Conservation (phyloP, 257 asterid species). For the Lycium barbarum region DNA sequence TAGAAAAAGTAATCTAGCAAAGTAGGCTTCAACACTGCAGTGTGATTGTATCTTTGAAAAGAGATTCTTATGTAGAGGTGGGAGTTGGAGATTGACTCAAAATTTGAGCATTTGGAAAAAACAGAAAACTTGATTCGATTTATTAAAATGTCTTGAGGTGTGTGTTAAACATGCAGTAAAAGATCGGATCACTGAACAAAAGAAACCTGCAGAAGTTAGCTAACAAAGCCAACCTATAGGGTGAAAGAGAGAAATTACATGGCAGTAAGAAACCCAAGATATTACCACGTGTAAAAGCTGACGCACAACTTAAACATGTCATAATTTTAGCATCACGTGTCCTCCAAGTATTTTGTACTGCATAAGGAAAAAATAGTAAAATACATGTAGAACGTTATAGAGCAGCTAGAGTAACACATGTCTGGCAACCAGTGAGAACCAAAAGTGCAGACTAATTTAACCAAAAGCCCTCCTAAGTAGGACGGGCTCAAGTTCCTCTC, state of each 20-base stretch:
- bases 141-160: neutral
- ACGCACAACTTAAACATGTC: neutral
- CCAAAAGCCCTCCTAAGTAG: neutral
- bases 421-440: conserved; percentile 3
- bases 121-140: neutral
- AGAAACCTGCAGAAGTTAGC: too few species aligned
- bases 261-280: neutral
- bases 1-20: neutral
- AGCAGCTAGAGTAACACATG: neutral
- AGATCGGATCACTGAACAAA: neutral
- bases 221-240: too few species aligned
- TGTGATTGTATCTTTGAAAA: neutral
- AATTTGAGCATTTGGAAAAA: neutral
- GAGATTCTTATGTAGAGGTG: neutral
- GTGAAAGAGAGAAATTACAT: neutral
- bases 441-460: neutral
- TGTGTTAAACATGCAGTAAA: neutral
- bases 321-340: neutral
- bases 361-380: neutral
- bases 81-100: neutral
- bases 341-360: neutral
- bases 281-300: neutral
- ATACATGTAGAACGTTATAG: neutral
- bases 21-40: neutral
- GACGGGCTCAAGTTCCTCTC: neutral